phyloP scores from a whole-genome alignment of 441 rosid species.

The Jatropha podagrica region DNA sequence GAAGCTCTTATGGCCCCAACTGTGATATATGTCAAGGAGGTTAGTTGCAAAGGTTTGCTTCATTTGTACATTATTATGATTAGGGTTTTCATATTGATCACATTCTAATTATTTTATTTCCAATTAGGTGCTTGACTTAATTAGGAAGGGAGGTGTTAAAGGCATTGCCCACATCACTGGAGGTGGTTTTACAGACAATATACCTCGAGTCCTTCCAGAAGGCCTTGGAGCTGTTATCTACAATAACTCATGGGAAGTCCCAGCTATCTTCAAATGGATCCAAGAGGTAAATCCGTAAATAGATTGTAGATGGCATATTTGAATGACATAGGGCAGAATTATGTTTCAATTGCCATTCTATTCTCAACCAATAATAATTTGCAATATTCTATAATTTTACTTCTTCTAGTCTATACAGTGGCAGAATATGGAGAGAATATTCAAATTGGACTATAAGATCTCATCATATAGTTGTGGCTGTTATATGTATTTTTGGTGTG shows the following conservation, averaged over 20 bases:
- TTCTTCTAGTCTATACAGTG: neutral
- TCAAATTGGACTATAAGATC: neutral
- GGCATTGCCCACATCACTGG: slow-evolving; percentile 95
- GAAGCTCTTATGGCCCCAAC: slow-evolving; percentile 96
- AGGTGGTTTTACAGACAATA: slow-evolving; percentile 93
- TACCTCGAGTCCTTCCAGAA: slow-evolving; percentile 77
- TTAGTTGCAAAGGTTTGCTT: slow-evolving; percentile 22
- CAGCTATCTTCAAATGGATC: slow-evolving; percentile 78
- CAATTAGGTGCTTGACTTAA: slow-evolving; percentile 70
- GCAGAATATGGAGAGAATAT: neutral
- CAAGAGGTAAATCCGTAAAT: slow-evolving; percentile 56
- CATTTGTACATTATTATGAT: slow-evolving; percentile 5
- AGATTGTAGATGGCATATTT: neutral
- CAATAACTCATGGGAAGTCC: slow-evolving; percentile 70
- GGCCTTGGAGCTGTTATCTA: slow-evolving; percentile 75
- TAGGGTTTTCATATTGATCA: neutral
- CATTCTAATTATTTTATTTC: neutral
- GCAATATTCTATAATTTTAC: neutral
- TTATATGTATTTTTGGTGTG: neutral
- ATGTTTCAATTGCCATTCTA: neutral
- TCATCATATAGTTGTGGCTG: neutral
- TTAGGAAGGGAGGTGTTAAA: slow-evolving; percentile 81
- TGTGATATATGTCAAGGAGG: slow-evolving; percentile 87
- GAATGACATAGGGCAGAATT: neutral
- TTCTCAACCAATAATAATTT: neutral